Evolutionary conservation across 768 basidiomycete species (phyloP), one percentile per base, ranked within the genome.

Genomic region (Termitomyces sp.): DNA sequence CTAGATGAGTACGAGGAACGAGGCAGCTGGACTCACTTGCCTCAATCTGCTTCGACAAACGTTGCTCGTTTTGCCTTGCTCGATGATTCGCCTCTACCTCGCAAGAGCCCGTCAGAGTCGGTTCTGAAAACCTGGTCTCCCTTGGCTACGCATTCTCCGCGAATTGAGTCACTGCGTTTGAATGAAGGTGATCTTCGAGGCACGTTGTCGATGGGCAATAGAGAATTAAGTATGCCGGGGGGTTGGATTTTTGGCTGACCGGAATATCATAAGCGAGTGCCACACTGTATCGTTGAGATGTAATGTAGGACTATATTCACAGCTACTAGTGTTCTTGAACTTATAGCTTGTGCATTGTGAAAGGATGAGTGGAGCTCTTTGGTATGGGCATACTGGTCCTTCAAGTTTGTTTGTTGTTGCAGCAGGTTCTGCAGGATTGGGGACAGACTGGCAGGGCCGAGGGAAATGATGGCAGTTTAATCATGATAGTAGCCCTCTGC

Each of bases 1-100:
- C 59, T 80, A 39, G 77, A 73, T 48, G 74, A 80, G 40, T 80
- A 82, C 55, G 80, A 82, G 58, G 66, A 69, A 35, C 64, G 60
- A 52, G 80, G 80, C 2, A 81, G 80, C 57, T 81, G 80, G 80
- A 68, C 72, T n/a, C 64, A 70, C 51, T 52, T 55, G 48, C 14
- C 56, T 52, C 47, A 58, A 63, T 45, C 67, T 59, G 50, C 60
- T 64, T 41, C 44, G 40, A 28, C 41, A n/a, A 40, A 52, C 39
- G 44, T 56, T 25, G 49, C 62, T 37, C 55, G 52, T 27, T 48
- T 40, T 10, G 6, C 19, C n/a, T 8, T 25, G 19, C 17, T 37
- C 10, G 5, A 28, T 16, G 28, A 39, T 28, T 42, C 25, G 10
- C 23, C 23, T 39, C 17, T 25, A 50, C 25, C 17, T 39, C 17